Percentiles rank a stretch among this genome's conserved stretches.
phyloP scores from a whole-genome alignment of 1,284 basidiomycete species.

The Apiotrichum mycotoxinovorans region DNA sequence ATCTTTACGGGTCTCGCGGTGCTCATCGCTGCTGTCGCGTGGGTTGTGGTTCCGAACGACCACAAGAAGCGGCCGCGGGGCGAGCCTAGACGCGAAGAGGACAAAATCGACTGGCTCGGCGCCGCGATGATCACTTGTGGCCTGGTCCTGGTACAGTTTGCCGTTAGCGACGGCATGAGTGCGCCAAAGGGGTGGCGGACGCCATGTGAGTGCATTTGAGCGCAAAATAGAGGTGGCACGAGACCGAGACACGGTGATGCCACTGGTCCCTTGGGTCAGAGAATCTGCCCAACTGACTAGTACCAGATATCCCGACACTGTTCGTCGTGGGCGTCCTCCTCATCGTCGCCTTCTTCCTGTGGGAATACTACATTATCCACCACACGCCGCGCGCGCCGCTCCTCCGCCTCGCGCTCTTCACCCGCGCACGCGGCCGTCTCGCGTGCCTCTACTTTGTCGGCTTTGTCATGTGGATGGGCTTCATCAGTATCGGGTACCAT shows the following conservation, averaged over 20 bases:
- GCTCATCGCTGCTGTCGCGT: neutral
- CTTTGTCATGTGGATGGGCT: slow-evolving; percentile 63
- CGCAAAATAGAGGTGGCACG: no score
- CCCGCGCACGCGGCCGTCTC: slow-evolving; percentile 59
- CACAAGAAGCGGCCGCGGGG: neutral
- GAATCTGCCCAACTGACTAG: no score
- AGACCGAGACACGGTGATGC: no score
- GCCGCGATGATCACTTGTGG: slow-evolving; percentile 18
- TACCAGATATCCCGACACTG: slow-evolving; percentile 51
- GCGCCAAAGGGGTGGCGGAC: slow-evolving; percentile 66
- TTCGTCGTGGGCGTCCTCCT: slow-evolving; percentile 64
- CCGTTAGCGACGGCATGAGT: slow-evolving; percentile 65
- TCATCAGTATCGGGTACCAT: slow-evolving; percentile 38
- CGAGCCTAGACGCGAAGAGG: neutral
- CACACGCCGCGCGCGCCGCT: slow-evolving; percentile 55
- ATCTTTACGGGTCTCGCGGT: slow-evolving; percentile 15
- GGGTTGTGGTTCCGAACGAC: slow-evolving; percentile 13
- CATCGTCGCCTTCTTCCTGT: slow-evolving; percentile 60
- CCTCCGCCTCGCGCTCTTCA: slow-evolving; percentile 63
- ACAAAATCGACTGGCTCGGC: slow-evolving; percentile 18
- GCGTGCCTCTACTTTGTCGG: slow-evolving; percentile 61
- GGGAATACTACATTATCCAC: slow-evolving; percentile 59
- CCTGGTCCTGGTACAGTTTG: slow-evolving; percentile 61
- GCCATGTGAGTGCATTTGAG: slow-evolving; percentile 55
- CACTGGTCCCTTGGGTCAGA: no score